These are phyloP conservation scores for Tetracladium marchalianum DNA, from an alignment of 495 filamentous ascomycete species.

Conservation along the genomic window DNA sequence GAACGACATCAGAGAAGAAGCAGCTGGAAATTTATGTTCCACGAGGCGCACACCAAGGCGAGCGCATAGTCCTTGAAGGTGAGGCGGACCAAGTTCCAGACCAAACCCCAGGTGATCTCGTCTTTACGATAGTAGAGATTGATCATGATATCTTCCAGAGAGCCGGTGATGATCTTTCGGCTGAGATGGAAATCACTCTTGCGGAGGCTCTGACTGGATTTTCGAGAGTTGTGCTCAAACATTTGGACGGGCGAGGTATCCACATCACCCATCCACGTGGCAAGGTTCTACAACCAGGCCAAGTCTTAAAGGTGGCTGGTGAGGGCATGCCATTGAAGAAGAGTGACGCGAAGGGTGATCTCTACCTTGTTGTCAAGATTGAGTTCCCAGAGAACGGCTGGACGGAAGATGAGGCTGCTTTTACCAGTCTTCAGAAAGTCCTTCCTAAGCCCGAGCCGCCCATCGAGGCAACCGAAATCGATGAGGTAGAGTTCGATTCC, in stretches of 20 bases:
- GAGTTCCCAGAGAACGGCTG: conserved; percentile 83
- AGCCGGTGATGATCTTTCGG: conserved; percentile 72
- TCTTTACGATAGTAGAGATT: conserved; percentile 77
- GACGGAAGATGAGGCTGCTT: conserved; percentile 55
- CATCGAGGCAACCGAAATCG: conserved; percentile 61
- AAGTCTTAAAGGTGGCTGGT: conserved; percentile 72
- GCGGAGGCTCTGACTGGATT: conserved; percentile 83
- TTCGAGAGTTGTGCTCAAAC: conserved; percentile 79
- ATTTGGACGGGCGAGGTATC: conserved; percentile 90
- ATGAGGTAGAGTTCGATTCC: conserved; percentile 80
- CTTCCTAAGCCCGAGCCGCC: conserved; percentile 45
- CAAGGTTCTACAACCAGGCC: conserved; percentile 65
- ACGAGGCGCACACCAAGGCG: conserved; percentile 77
- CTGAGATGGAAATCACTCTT: conserved; percentile 68
- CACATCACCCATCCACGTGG: conserved; percentile 64
- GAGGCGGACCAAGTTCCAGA: conserved; percentile 93
- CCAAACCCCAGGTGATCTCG: conserved; percentile 83
- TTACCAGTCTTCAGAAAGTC: conserved; percentile 59
- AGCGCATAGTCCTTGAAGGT: conserved; percentile 80
- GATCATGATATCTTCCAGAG: conserved; percentile 72
- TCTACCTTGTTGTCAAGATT: conserved; percentile 79
- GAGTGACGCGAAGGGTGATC: conserved; percentile 71
- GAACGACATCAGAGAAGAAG: conserved; percentile 75
- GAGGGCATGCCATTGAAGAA: conserved; percentile 94
- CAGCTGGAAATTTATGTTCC: conserved; percentile 94